Evolutionary conservation across 441 rosid species (phyloP), one percentile per base, ranked within the genome.

Genomic region (Cnidoscolus chayamansa): DNA sequence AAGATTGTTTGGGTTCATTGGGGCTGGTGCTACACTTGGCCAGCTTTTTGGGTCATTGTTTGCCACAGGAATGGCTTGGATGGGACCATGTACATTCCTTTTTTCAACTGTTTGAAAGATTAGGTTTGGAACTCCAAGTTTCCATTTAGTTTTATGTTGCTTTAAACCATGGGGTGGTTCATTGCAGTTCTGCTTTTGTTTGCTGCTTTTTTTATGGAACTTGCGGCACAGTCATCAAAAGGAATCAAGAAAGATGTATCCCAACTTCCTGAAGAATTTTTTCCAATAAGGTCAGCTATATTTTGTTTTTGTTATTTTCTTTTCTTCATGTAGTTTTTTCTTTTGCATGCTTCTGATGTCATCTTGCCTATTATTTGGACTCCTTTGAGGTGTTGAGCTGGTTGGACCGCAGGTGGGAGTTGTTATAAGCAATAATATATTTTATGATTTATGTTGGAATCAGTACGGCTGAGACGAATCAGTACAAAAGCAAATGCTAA

Each of bases 1-100:
- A 67, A 87, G 98, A 86, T 86, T 92, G 85, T 94, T 94, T 45
- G 98, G 97, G 67, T 90, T 92, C 86, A 86, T 92, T 72, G 98
- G 98, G 76, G 98, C 97, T 66, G 98, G 97, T 72, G 98, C 98
- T 64, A 94, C 97, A 20, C 87, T 94, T 63, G 97, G 98, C 31
- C 95, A 94, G 90, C 97, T 94, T 77, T 88, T 89, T 83, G 97
- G 98, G 35, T 92, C 97, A 1, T 83, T 94, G 70, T 90, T 90
- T 85, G 98, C 97, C 53, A 82, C 94, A 20, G 84, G 77, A 65
- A 83, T 91, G 90, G 94, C 96, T 64, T 89, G 97, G 93, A 71
- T 94, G 84, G 97, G 98, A 15, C 88, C 98, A 80, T 81, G 98
- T 94, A 89, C 12, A 94, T 76, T 58, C 63, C 67, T 19, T 72